Percentiles rank a stretch among this genome's conserved stretches.
Conservation (phyloP, 1,139 yeast genomes). For the Suhomyces chickasaworum region DNA sequence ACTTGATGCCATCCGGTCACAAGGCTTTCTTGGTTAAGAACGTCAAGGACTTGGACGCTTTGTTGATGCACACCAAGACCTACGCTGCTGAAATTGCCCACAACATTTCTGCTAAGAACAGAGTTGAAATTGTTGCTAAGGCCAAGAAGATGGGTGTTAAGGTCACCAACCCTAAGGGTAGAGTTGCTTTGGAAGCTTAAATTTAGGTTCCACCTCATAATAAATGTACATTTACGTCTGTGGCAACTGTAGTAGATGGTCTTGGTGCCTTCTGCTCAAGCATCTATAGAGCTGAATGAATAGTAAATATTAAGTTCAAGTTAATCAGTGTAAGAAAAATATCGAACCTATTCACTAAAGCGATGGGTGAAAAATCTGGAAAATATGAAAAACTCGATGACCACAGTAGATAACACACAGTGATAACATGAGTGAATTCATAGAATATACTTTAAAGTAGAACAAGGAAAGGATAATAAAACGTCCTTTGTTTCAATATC, state of each 20-base stretch:
- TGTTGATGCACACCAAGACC: conserved; percentile 95
- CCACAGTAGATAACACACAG: no score
- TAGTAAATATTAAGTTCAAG: conserved; percentile 2
- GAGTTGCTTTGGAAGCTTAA: conserved; percentile 97
- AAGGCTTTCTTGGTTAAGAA: conserved; percentile 93
- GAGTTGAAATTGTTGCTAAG: conserved; percentile 94
- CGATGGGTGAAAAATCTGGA: no score
- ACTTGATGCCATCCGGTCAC: conserved; percentile 97
- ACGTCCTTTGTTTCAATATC: no score
- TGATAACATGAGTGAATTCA: no score
- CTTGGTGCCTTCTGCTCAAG: conserved; percentile 3
- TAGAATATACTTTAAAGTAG: no score
- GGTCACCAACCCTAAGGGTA: conserved; percentile 99
- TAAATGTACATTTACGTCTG: conserved; percentile 15
- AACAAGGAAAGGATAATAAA: no score
- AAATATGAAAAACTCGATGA: no score
- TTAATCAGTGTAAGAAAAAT: neutral
- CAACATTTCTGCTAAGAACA: conserved; percentile 97
- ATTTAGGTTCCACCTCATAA: conserved; percentile 15
- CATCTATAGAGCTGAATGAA: conserved; percentile 5
- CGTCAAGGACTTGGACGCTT: conserved; percentile 90
- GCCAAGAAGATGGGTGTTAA: conserved; percentile 98
- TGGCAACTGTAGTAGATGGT: conserved; percentile 4
- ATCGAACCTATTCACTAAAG: neutral
- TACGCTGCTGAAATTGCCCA: conserved; percentile 99